A percentile compares a stretch with the other conserved stretches of the same genome.
Evolutionary conservation across 2,329 filamentous ascomycete species (phyloP).

Genomic region (Talaromyces rugulosus): DNA sequence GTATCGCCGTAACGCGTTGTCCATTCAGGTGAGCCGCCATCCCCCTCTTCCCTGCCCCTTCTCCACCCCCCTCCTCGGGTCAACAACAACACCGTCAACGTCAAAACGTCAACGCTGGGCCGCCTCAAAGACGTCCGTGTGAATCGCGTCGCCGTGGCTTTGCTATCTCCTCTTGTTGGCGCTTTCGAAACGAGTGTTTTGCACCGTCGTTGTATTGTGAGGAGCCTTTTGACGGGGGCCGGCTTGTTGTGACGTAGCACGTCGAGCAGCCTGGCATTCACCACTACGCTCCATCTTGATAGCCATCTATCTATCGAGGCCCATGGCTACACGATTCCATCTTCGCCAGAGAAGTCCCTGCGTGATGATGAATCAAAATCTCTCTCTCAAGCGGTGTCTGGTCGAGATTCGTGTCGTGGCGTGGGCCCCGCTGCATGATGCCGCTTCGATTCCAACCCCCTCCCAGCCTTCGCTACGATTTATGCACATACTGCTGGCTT

Average conservation of each 20-base stretch:
- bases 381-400: neutral
- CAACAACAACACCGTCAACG: constrained; percentile 5
- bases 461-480: neutral
- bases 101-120: neutral
- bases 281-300: neutral
- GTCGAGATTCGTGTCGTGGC: neutral
- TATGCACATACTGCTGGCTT: neutral
- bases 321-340: neutral
- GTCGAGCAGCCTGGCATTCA: neutral
- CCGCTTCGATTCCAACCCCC: neutral
- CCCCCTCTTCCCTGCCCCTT: constrained; percentile 13
- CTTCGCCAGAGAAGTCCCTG: neutral
- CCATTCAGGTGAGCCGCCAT: constrained; percentile 15
- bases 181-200: neutral
- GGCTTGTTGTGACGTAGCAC: constrained; percentile 13
- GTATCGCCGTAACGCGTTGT: constrained; percentile 12
- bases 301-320: neutral
- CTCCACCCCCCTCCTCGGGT: constrained; percentile 11
- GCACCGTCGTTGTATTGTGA: neutral
- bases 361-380: neutral
- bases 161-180: neutral
- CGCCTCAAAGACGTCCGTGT: constrained; percentile 1
- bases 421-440: neutral
- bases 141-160: constrained; percentile 6
- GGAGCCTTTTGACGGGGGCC: neutral